Evolutionary conservation across 2,329 filamentous ascomycete genomes (phyloP).

Genomic region (Plenodomus biglobosus): DNA sequence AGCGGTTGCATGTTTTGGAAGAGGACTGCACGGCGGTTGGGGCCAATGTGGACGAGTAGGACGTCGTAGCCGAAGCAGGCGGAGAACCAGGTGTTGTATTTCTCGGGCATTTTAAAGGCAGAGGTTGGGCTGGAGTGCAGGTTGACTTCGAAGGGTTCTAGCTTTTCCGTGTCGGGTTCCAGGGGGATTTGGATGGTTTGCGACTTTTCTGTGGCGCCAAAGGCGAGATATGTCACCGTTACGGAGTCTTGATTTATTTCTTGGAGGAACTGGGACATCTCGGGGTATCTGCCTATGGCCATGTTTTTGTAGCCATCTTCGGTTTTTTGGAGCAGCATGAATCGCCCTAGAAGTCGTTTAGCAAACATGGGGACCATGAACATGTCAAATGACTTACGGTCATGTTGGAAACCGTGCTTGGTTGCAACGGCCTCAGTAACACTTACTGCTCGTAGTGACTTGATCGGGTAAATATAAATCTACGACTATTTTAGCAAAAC

Average conservation of each 20-base stretch:
- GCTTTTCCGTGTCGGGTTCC: constrained; percentile 37
- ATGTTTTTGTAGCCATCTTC: constrained; percentile 47
- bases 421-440: constrained; percentile 46
- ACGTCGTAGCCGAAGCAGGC: constrained; percentile 49
- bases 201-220: constrained; percentile 25
- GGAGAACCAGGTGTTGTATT: constrained; percentile 50
- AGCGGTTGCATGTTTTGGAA: constrained; percentile 36
- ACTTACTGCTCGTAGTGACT: constrained; percentile 47
- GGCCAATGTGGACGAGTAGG: constrained; percentile 48
- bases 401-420: constrained; percentile 50
- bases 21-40: constrained; percentile 46
- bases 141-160: constrained; percentile 44
- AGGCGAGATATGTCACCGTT: constrained; percentile 45
- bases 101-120: constrained; percentile 48
- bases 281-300: constrained; percentile 44
- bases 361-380: not conserved
- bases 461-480: constrained; percentile 54
- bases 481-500: constrained; percentile 15
- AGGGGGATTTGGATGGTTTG: constrained; percentile 46
- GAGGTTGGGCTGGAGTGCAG: constrained; percentile 49
- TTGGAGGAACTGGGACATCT: constrained; percentile 48
- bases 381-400: constrained; percentile 32
- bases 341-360: constrained; percentile 19
- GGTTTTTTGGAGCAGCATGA: constrained; percentile 47
- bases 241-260: constrained; percentile 40